Conservation (phyloP, 768 basidiomycete genomes). For the Infundibulicybe gibba region DNA sequence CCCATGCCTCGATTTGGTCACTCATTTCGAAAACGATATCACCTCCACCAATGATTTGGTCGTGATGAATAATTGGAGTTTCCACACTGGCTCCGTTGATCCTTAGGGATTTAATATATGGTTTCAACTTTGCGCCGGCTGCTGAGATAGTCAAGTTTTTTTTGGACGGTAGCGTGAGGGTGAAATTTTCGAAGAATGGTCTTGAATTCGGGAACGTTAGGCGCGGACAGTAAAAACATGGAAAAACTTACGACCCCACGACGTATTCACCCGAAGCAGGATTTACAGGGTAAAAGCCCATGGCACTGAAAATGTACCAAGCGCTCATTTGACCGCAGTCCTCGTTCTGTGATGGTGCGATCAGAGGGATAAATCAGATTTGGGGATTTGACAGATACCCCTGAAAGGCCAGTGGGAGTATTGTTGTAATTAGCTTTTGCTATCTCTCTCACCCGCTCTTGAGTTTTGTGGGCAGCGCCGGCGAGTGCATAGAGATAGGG, state of each 20-base stretch:
- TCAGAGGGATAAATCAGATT: too few species aligned
- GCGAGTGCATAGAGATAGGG: conserved; percentile 79
- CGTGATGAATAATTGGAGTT: conserved; percentile 53
- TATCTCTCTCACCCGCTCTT: conserved; percentile 67
- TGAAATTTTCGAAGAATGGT: conserved; percentile 50
- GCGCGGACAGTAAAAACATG: neutral
- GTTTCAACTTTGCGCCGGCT: conserved; percentile 50
- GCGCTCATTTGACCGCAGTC: conserved; percentile 92
- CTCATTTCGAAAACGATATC: conserved; percentile 66
- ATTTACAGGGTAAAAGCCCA: conserved; percentile 86
- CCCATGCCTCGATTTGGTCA: conserved; percentile 28
- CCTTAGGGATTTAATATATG: conserved; percentile 56
- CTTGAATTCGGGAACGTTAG: conserved; percentile 15
- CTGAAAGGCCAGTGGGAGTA: conserved; percentile 66
- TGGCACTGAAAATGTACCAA: conserved; percentile 80
- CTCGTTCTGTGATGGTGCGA: conserved; percentile 60
- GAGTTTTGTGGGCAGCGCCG: conserved; percentile 66
- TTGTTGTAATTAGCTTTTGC: conserved; percentile 63
- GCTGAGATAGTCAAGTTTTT: conserved; percentile 49
- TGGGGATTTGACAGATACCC: conserved; percentile 33
- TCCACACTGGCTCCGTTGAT: conserved; percentile 42
- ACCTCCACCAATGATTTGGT: conserved; percentile 56
- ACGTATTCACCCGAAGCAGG: conserved; percentile 75
- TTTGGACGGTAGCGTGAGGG: conserved; percentile 49
- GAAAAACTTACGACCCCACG: conserved; percentile 60